These are phyloP conservation scores for Saturnispora ahearnii DNA, from an alignment of 805 yeast genomes.

Conservation along the genomic window DNA sequence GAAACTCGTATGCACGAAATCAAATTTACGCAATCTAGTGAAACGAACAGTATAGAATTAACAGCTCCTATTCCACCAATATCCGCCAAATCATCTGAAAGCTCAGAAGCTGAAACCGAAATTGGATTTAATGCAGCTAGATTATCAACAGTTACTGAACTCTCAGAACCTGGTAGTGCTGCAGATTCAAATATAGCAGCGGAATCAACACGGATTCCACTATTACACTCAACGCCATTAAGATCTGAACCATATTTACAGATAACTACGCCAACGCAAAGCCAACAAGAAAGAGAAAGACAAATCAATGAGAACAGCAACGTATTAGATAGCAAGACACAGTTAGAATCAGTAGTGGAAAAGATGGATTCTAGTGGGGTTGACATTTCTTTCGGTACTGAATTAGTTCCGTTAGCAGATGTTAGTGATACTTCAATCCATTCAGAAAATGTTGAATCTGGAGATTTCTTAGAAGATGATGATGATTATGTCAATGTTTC, in stretches of 20 bases:
- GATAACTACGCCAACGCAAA: not conserved
- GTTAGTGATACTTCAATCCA: slow-evolving; percentile 19
- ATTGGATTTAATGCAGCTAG: not conserved
- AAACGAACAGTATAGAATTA: not conserved
- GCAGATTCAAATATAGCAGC: not conserved
- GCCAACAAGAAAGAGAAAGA: not conserved
- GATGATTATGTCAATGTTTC: slow-evolving; percentile 24
- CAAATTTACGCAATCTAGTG: not conserved
- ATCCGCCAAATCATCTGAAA: not conserved
- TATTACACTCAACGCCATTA: not conserved
- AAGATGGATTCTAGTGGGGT: slow-evolving; percentile 7
- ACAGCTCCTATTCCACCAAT: slow-evolving; percentile 1
- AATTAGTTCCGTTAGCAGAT: slow-evolving; percentile 26
- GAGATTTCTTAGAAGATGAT: slow-evolving; percentile 17
- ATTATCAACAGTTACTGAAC: slow-evolving; percentile 8
- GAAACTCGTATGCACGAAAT: not conserved
- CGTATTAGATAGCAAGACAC: not conserved
- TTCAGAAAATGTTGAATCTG: slow-evolving; percentile 17
- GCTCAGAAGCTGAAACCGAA: not conserved
- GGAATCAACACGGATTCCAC: not conserved
- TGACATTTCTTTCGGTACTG: slow-evolving; percentile 19
- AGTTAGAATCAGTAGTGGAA: not conserved
- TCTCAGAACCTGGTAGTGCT: slow-evolving; percentile 9
- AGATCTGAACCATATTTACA: not conserved
- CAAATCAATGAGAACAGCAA: not conserved